These are phyloP conservation scores for Chaetomium cochliodes DNA, from an alignment of 495 filamentous ascomycete species.

Conservation along the genomic window DNA sequence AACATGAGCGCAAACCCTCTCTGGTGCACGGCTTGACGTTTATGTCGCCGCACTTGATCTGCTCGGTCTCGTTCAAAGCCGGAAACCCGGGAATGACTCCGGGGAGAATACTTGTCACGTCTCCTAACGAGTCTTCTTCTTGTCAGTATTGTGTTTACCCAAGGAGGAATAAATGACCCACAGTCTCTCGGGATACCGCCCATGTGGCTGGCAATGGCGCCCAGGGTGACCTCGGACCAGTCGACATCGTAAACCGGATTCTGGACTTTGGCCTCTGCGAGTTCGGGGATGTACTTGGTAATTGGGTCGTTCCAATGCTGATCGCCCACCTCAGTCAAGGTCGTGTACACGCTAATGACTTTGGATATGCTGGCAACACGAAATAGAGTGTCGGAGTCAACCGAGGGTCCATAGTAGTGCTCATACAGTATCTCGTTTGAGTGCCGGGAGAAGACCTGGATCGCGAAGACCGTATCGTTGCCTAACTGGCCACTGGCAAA, in stretches of 20 bases:
- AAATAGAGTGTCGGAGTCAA: constrained; percentile 24
- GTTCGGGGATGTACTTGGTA: constrained; percentile 27
- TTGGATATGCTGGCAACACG: constrained; percentile 30
- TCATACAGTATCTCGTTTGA: constrained; percentile 12
- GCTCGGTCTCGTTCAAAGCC: constrained; percentile 10
- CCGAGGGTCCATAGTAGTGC: constrained; percentile 3
- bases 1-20: not conserved
- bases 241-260: constrained; percentile 11
- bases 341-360: constrained; percentile 26
- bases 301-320: constrained; percentile 29
- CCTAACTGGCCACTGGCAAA: constrained; percentile 8
- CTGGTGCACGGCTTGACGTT: constrained; percentile 18
- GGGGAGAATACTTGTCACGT: constrained; percentile 1
- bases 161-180: not conserved
- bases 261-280: constrained; percentile 13
- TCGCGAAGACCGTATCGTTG: constrained; percentile 15
- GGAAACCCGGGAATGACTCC: constrained; percentile 13
- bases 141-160: not conserved
- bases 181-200: constrained; percentile 20
- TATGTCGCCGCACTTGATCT: constrained; percentile 16
- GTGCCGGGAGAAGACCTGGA: constrained; percentile 24
- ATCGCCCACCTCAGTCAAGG: constrained; percentile 20
- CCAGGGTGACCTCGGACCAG: constrained; percentile 25
- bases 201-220: constrained; percentile 20
- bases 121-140: constrained; percentile 8